Evolutionary conservation across 2,329 filamentous ascomycete species (phyloP), one percentile per base, ranked within the genome.

Genomic region (Curvularia hawaiiensis): DNA sequence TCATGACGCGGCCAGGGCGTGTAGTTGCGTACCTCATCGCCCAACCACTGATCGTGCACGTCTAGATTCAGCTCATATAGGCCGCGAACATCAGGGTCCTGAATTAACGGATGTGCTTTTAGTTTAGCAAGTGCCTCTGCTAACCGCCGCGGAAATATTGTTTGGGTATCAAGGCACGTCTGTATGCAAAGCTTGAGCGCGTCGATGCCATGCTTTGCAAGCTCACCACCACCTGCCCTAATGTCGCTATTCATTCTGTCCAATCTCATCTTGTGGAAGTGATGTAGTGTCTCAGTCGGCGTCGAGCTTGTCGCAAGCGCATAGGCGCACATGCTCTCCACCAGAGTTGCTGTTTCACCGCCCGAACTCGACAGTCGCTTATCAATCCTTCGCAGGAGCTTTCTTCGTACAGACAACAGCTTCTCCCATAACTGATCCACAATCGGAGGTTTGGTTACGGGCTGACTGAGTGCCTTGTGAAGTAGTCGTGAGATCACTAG

Each of bases 1-100:
- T 93, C 91, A 66, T 96, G 88, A 30, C 90, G 87, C 35, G 96
- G 90, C 79, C 92, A 97, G 0, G 93, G 93, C 0, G 88, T 94
- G 71, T 96, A 97, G 63, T 89, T 90, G 46, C 85, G 86, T 41
- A 97, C 90, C 59, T 96, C 91, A 8, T 92, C 87, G 18, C 90
- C 84, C 61, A 95, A 90, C 90, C 92, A 96, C 20, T 84, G 83
- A 62, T 88, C 86, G 68, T 91, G 87, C 10, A 95, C 78, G 69
- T 97, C 92, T 26, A 97, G 79, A 35, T 90, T 85, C 12, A 97
- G 78, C 16, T 88, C 89, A 62, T 90, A 86, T 1, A 95, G 75
- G 1, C 79, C 77, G 52, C 84, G 83, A 18, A 97, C 79, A 1
- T 87, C 82, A 1, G 83, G 76, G 71, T 96, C 90, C n/a, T 86